Evolutionary conservation across 2,329 filamentous ascomycete genomes (phyloP), one percentile per base, ranked within the genome.

Genomic region (Tricladium varicosporioides): DNA sequence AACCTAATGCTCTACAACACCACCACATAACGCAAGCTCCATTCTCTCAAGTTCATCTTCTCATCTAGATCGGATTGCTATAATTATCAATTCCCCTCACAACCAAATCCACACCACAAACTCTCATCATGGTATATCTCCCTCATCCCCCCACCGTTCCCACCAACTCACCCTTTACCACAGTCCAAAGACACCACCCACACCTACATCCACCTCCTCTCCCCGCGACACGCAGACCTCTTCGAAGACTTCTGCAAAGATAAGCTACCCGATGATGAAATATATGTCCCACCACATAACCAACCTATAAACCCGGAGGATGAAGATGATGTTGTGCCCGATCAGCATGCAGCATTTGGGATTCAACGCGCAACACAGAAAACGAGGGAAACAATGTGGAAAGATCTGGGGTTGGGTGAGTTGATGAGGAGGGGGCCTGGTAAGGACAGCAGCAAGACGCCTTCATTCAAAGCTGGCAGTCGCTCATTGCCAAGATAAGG

Each of bases 261-360:
- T 74, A 82, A 80, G 67, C 80, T 89, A 46, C 85, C 86, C n/a
- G 77, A 81, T 60, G 90, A 94, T 74, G 88, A 92, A 56, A 89
- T 94, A 70, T 89, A 89, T 72, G 88, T 95, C n/a, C 84, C 88
- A 33, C 84, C 85, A 7, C 84, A 91, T 60, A 84, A 92, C 70
- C 89, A 91, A 71, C 91, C 90, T 43, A 80, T 92, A 69, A 93
- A 94, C 70, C 90, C 91, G 0, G 90, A 94, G 72, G 90, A 94
- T 71, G 89, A 94, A 74, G 91, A 94, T 69, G 90, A 94, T 68
- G 88, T 94, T 3, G 90, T 94, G 4, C 90, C 91, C 0, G 89
- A 94, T 72, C 90, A 94, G 74, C 90, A 94, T 70, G 90, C 90
- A 11, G 91, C 90, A 0, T 94, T 94, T 71, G 91, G 90, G 42